Evolutionary conservation across 352 stramenopile species (phyloP).

Genomic region (Globisporangium cystogenes): DNA sequence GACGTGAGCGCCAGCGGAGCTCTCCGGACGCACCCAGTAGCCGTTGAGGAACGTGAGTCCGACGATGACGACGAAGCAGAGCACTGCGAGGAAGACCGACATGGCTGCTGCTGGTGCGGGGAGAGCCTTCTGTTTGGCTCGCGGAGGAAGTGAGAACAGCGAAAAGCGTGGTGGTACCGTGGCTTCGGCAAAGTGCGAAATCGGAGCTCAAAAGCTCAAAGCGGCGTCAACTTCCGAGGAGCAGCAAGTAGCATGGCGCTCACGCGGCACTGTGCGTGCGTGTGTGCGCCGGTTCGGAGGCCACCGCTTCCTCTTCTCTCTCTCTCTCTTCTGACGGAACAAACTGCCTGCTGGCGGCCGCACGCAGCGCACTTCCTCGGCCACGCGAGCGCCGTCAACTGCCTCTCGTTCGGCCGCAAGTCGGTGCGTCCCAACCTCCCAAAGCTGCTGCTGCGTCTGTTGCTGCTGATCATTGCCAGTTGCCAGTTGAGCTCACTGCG

Average conservation of each 20-base stretch:
- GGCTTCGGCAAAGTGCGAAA: neutral
- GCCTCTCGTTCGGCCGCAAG: conserved; percentile 73
- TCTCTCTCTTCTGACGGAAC: no score
- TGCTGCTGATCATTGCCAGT: no score
- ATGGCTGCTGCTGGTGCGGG: conserved; percentile 24
- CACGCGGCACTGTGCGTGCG: conserved; percentile 47
- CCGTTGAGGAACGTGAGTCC: conserved; percentile 85
- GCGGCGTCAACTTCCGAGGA: neutral
- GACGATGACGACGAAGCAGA: conserved; percentile 82
- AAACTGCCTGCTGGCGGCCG: neutral
- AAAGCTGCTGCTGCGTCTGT: neutral
- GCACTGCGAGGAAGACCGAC: conserved; percentile 69
- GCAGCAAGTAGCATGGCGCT: conserved; percentile 23
- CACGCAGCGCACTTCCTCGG: conserved; percentile 66
- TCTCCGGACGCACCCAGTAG: conserved; percentile 62
- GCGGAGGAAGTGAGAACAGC: no score
- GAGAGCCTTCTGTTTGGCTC: no score
- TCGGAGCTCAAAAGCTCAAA: neutral
- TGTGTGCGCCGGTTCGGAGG: no score
- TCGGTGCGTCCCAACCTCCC: conserved; percentile 64
- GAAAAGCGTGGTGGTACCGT: no score
- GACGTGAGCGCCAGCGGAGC: neutral
- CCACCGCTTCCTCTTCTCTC: no score
- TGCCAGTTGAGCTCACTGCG: neutral
- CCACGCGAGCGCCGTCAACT: conserved; percentile 81